Evolutionary conservation across 75 land plant species (phyloP).

Genomic region (Chamaecyparis obtusa): DNA sequence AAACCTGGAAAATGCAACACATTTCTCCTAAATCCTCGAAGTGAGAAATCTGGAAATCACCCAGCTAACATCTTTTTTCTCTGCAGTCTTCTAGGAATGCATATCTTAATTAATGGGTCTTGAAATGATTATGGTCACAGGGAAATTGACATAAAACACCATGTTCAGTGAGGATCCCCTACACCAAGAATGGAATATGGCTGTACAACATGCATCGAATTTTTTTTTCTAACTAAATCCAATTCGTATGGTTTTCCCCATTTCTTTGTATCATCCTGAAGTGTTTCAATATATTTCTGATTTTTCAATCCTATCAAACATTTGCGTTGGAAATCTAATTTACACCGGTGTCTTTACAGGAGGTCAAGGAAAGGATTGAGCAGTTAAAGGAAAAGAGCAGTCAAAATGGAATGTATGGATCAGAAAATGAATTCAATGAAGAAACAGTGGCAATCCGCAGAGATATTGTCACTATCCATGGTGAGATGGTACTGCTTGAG

Average conservation of each 20-base stretch:
- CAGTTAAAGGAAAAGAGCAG: constrained; percentile 37
- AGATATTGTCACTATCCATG: constrained; percentile 80
- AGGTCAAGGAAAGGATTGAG: constrained; percentile 73
- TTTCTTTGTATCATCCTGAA: not conserved
- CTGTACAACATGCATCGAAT: not conserved
- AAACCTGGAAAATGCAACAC: not conserved
- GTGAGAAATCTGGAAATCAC: not conserved
- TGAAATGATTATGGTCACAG: not conserved
- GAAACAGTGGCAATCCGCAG: constrained; percentile 72
- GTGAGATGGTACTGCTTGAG: constrained; percentile 86
- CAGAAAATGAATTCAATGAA: constrained; percentile 61
- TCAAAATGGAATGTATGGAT: constrained; percentile 31
- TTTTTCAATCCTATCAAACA: not conserved
- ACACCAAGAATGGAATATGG: not conserved
- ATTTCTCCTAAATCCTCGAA: not conserved
- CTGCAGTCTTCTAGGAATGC: not conserved
- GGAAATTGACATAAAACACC: not conserved
- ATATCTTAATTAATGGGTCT: not conserved
- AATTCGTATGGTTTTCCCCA: not conserved
- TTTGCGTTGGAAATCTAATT: not conserved
- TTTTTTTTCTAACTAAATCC: not conserved
- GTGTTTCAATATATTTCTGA: not conserved
- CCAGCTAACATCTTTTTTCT: not conserved
- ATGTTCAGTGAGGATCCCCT: not conserved
- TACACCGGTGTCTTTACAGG: constrained; percentile 24